These are phyloP conservation scores for Dunaliella sp. DNA, from an alignment of 139 green algal species.

Conservation along the genomic window DNA sequence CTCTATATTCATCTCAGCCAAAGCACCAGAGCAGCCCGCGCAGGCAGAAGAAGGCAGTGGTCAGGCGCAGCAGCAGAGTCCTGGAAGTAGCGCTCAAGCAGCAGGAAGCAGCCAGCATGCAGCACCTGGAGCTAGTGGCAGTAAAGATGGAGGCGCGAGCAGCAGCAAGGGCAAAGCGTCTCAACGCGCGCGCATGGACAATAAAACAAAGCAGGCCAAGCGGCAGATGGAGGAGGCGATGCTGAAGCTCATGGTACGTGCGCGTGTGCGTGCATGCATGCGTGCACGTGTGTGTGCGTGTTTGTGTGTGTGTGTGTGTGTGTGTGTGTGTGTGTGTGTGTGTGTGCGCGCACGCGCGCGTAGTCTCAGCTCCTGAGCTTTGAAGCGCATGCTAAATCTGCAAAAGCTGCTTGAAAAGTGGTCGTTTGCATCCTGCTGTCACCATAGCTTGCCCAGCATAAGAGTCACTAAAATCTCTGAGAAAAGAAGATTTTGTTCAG, in stretches of 20 bases:
- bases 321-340: neutral
- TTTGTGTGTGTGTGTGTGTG: neutral
- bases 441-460: no score
- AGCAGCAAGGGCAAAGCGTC: neutral
- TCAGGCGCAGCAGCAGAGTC: neutral
- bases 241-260: conserved; percentile 25
- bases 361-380: no score
- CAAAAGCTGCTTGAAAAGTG: no score
- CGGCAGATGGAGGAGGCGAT: conserved; percentile 51
- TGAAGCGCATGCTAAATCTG: no score
- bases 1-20: neutral
- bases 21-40: neutral
- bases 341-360: neutral
- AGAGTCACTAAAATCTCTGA: no score
- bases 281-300: neutral
- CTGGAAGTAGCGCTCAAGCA: neutral
- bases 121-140: neutral
- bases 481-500: no score
- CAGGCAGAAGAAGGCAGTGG: neutral
- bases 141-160: neutral
- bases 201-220: conserved; percentile 9
- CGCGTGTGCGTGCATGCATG: neutral
- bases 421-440: no score
- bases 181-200: conserved; percentile 8
- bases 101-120: neutral